Evolutionary conservation across 2,329 filamentous ascomycete species (phyloP).

Genomic region (Apiospora sp.): DNA sequence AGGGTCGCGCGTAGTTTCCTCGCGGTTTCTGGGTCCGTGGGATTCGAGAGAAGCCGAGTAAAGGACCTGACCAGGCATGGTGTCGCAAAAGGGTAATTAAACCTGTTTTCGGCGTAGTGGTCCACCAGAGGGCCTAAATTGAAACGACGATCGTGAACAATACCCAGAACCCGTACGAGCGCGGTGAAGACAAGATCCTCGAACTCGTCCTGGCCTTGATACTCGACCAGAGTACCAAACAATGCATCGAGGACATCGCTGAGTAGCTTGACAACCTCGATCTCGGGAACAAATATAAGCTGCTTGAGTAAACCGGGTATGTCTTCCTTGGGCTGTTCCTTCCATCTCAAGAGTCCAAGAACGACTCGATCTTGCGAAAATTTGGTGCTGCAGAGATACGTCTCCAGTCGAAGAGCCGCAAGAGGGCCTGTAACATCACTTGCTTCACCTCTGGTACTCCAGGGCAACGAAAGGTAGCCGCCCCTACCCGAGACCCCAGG

Average conservation of each 20-base stretch:
- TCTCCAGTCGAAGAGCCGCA: constrained; percentile 80
- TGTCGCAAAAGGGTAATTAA: constrained; percentile 93
- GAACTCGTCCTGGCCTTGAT: constrained; percentile 89
- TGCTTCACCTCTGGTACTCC: constrained; percentile 73
- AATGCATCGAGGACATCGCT: constrained; percentile 89
- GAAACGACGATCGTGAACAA: constrained; percentile 93
- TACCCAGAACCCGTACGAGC: constrained; percentile 87
- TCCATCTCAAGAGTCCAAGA: constrained; percentile 86
- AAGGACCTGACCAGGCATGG: constrained; percentile 89
- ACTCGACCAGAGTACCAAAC: constrained; percentile 89
- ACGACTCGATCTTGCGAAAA: constrained; percentile 93
- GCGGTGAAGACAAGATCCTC: constrained; percentile 93
- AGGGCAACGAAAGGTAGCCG: constrained; percentile 86
- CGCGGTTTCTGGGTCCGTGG: constrained; percentile 82
- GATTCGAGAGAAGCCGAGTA: constrained; percentile 81
- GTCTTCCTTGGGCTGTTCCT: constrained; percentile 74
- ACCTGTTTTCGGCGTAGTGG: constrained; percentile 85
- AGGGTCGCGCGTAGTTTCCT: constrained; percentile 88
- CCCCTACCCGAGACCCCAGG: constrained; percentile 74
- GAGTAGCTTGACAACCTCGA: constrained; percentile 95
- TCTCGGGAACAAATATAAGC: constrained; percentile 92
- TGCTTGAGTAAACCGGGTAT: constrained; percentile 79
- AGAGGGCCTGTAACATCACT: constrained; percentile 82
- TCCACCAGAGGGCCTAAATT: constrained; percentile 91
- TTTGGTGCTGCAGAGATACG: constrained; percentile 91